Percentiles rank a stretch among this genome's conserved stretches.
These are phyloP conservation scores for Lyophyllum decastes DNA, from an alignment of 768 basidiomycete species.

Conservation along the genomic window DNA sequence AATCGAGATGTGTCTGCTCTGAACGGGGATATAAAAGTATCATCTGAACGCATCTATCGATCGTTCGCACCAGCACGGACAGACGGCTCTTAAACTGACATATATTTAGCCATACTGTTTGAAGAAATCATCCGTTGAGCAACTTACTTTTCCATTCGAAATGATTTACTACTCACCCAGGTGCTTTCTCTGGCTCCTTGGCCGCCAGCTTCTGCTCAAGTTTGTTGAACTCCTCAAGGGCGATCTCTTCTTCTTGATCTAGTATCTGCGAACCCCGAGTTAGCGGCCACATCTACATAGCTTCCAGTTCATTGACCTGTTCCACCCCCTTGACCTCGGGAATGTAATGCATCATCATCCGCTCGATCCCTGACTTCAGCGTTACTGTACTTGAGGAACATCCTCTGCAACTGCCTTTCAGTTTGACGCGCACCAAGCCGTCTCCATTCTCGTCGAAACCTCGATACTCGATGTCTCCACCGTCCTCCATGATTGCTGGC, in stretches of 20 bases:
- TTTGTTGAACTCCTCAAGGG: conserved; percentile 86
- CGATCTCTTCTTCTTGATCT: conserved; percentile 87
- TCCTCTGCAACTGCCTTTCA: conserved; percentile 97
- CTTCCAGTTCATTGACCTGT: conserved; percentile 51
- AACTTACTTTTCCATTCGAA: not conserved
- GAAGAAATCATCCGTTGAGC: not conserved
- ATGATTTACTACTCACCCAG: conserved; percentile 38
- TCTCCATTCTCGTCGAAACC: conserved; percentile 83
- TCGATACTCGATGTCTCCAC: conserved; percentile 95
- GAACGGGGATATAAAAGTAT: not conserved
- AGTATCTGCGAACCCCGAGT: conserved; percentile 60
- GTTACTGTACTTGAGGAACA: conserved; percentile 95
- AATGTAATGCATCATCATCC: conserved; percentile 99
- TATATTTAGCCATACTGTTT: conserved; percentile 75
- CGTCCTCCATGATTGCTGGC: conserved; percentile 98
- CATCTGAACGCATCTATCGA: not conserved
- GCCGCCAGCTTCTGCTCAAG: conserved; percentile 68
- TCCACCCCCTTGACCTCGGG: conserved; percentile 93
- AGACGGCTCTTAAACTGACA: conserved; percentile 59
- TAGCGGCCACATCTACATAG: not conserved
- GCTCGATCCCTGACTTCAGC: conserved; percentile 93
- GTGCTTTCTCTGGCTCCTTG: conserved; percentile 44
- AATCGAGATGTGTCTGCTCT: not conserved
- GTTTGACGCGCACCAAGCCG: conserved; percentile 81
- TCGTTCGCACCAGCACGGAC: not conserved